Base-by-base conservation (phyloP, 2,329 filamentous ascomycete species). In the Sordariomycetes sp. region DNA sequence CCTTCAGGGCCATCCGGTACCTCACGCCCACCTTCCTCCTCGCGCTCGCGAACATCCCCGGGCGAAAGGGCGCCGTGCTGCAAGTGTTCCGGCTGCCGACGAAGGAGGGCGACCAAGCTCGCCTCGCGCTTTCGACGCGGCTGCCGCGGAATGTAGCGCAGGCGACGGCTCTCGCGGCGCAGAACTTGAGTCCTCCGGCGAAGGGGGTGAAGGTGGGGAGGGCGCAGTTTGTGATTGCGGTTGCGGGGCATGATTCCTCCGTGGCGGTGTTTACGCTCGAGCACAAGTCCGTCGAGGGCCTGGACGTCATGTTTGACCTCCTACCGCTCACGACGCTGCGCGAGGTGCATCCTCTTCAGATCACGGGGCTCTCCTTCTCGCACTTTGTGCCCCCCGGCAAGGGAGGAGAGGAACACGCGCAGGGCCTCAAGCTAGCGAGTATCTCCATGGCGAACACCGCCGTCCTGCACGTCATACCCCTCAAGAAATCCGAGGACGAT, bases 361-460 rank as follows among this genome's bases (percentile, higher is more conserved):
- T 86, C 62, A 84, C 83, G 2, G 75, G 76, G 52, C 65, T 86
- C 13, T 72, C 76, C 10, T 82, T 85, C 65, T 83, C 81, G 3
- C 71, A 71, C 57, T 85, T 85, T 66, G 66, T 68, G 24, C 72
- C 79, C 1, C 81, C 79, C n/a, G 73, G 78, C 60, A 73, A 63
- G 68, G 57, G 72, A 72, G 55, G 65, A 68, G 42, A 75, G 80
- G 17, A 79, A 84, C 66, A 65, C 15, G 62, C 65, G 54, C 70
- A 69, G 54, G 65, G 59, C 64, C 73, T 95, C 62, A 89, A 88
- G 64, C 80, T 96, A 3, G 90, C 89, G 34, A 91, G 87, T 53
- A 86, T 89, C 48, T 90, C 87, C 54, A 84, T 95, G 63, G 86
- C 84, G 60, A 91, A 90, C 67, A 88, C 84, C 0, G 82, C 90